Evolutionary conservation across 345 rosid genomes (phyloP).

Genomic region (Dimocarpus longan): DNA sequence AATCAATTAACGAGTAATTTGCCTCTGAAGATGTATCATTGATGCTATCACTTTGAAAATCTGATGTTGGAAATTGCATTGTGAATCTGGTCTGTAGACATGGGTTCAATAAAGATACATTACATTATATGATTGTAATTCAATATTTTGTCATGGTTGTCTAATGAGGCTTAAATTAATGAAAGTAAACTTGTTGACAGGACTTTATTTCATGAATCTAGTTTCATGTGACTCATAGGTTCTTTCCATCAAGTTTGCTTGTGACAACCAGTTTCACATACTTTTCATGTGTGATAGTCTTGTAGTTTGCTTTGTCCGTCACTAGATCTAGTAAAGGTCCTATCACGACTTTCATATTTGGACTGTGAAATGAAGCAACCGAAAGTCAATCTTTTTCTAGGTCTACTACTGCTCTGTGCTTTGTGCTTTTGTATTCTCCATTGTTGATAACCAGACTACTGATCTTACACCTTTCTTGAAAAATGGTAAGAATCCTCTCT

Average conservation of each 20-base stretch:
- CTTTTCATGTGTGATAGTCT: constrained; percentile 18
- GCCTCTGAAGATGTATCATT: constrained; percentile 35
- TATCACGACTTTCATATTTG: constrained; percentile 20
- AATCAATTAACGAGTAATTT: constrained; percentile 40
- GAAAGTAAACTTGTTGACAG: too few species aligned
- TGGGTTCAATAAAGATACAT: too few species aligned
- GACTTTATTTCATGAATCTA: not conserved
- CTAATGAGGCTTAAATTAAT: too few species aligned
- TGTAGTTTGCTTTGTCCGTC: constrained; percentile 21
- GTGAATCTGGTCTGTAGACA: too few species aligned
- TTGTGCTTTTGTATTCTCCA: constrained; percentile 43
- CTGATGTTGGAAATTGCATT: constrained; percentile 21
- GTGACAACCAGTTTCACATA: constrained; percentile 10
- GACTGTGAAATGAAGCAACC: constrained; percentile 41
- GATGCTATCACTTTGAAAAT: constrained; percentile 34
- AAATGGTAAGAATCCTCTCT: too few species aligned
- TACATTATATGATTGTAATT: too few species aligned
- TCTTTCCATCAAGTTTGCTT: constrained; percentile 44
- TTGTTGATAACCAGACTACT: constrained; percentile 48
- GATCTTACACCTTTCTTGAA: too few species aligned
- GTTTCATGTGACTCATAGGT: constrained; percentile 25
- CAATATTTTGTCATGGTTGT: too few species aligned
- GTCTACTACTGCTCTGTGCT: constrained; percentile 51
- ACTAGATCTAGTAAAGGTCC: constrained; percentile 38
- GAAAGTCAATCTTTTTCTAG: constrained; percentile 35